Percentiles rank a stretch among this genome's conserved stretches.
phyloP scores from a whole-genome alignment of 768 basidiomycete genomes.

The Neoboletus brunneissimus region DNA sequence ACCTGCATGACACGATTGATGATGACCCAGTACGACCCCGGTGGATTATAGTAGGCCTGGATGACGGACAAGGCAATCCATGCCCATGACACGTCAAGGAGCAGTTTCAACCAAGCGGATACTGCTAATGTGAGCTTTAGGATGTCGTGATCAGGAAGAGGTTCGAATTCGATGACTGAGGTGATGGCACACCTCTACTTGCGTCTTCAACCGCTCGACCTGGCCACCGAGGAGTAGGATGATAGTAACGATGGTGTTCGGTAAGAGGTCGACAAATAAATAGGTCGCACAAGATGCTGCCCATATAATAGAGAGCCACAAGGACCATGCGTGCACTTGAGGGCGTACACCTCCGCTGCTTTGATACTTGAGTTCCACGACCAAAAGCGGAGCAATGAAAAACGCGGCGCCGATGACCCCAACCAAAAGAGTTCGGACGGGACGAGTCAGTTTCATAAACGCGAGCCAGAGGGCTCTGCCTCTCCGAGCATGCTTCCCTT shows the following conservation, averaged over 20 bases:
- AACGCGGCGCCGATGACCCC: constrained; percentile 59
- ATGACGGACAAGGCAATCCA: constrained; percentile 74
- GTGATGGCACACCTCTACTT: constrained; percentile 53
- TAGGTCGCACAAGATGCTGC: constrained; percentile 58
- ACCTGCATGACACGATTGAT: constrained; percentile 74
- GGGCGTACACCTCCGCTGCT: constrained; percentile 40
- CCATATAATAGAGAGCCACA: constrained; percentile 72
- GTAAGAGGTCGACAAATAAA: constrained; percentile 61
- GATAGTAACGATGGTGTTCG: constrained; percentile 51
- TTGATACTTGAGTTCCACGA: constrained; percentile 62
- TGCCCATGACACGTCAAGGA: constrained; percentile 63
- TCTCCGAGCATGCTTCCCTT: constrained; percentile 50
- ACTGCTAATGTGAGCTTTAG: constrained; percentile 63
- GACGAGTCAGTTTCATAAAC: constrained; percentile 65
- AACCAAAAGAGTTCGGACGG: constrained; percentile 56
- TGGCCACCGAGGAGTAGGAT: constrained; percentile 56
- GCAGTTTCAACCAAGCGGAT: constrained; percentile 66
- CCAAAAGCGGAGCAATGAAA: constrained; percentile 66
- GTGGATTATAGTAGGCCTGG: constrained; percentile 53
- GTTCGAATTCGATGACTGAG: background rate
- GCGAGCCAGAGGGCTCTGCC: constrained; percentile 59
- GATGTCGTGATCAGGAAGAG: background rate
- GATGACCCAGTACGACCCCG: constrained; percentile 63
- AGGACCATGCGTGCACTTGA: constrained; percentile 61
- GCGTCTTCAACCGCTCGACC: constrained; percentile 63